Evolutionary conservation across 1,284 basidiomycete species (phyloP), one percentile per base, ranked within the genome.

Genomic region (Sphaerobolus stellatus): DNA sequence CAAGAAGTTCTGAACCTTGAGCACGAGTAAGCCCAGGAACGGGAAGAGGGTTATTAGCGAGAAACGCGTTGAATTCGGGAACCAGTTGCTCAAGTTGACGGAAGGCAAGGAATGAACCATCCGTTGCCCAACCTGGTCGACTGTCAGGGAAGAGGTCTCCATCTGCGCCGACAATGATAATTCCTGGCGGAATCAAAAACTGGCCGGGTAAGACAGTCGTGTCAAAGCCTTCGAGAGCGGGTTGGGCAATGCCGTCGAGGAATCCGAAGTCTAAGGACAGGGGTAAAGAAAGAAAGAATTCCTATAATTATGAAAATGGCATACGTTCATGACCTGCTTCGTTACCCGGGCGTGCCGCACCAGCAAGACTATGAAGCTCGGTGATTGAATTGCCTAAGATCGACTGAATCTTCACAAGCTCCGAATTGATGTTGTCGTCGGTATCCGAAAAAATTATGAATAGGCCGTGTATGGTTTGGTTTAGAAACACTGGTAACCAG

Each of bases 391-490:
- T 57, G 5, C 66, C 64, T 40, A 69, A 56, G 44, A 63, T 59
- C 11, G 48, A 54, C 45, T 68, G 61, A 11, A 69, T 57, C 53
- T 63, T 64, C 57, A 63, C 64, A 38, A n/a, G 57, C 28, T 58
- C 56, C 52, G 48, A 58, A 34, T 18, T 38, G 43, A 68, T 56
- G 14, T 62, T 62, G 2, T 44, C 18, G 4, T 52, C 52, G 2
- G 62, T 68, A 40, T 73, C 70, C 5, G 70, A 71, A 6, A 71
- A 67, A 36, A 75, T 62, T n/a, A 74, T 59, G 43, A 74, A 58
- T 16, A 73, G 63, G 20, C 72, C 72, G 48, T 76, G 66, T 40
- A 75, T 65, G 20, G 54, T 62, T 1, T 62, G 64, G 5, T 46
- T 46, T 56, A 66, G 68, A 61, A 74, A 75, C 0, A 58, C 69